Base-by-base conservation (phyloP, 164 flowering plant genomes). In the Tetrastigma voinierianum region DNA sequence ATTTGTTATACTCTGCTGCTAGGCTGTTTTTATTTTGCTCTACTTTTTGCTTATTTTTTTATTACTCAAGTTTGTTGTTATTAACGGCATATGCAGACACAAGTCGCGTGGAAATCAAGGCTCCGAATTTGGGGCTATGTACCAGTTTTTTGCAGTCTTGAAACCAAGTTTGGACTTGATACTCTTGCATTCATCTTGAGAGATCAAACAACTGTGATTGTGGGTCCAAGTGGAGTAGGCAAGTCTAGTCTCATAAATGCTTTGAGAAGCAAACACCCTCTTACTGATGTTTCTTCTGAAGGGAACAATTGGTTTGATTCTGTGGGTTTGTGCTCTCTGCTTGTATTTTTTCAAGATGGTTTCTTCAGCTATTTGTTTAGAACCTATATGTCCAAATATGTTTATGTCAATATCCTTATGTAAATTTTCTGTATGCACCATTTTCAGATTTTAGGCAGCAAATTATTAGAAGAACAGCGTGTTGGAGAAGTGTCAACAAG, bases 141-240 rank as follows among this genome's bases (percentile, higher is more conserved):
- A 10, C 93, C 99, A 61, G 10, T 90, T 15, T 82, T 96, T 67
- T 92, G 97, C 80, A 96, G 99, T 72, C 93, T 90, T 61, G 90
- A 89, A 61, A 67, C 91, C 32, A 81, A 77, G 58, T 40, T 45
- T 57, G 97, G 95, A 49, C 81, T 93, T 63, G 87, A 82, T 74
- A 61, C 80, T 54, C 87, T 96, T 49, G 80, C 76, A 25, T 82
- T 66, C 65, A 72, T 57, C 51, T 74, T 95, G 81, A 88, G 80
- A 70, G 87, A 83, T 40, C 91, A 89, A 72, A 96, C 96, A 2
- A 81, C 88, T 66, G 98, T 96, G 40, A 82, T 93, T 67, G 93
- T 89, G 59, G 99, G 99, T 72, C 99, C 99, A 20, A 96, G 99
- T 80, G 99, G 99, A 54, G 99, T 96, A 73, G 99, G 98, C 58